phyloP scores from a whole-genome alignment of 768 basidiomycete species.

The Panaeolus papilionaceus region DNA sequence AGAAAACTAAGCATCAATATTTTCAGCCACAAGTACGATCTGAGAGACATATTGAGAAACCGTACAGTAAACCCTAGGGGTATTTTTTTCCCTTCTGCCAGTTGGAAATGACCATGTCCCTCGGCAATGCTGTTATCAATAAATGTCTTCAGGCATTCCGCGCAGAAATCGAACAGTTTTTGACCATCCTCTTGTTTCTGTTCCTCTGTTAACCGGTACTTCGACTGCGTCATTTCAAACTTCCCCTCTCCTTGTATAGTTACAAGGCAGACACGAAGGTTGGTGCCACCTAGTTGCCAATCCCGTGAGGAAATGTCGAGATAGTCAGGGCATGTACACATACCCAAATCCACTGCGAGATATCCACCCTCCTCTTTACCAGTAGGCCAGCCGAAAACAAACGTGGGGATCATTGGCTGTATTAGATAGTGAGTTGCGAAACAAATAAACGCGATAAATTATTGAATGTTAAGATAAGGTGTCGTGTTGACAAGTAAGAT shows the following conservation, averaged over 20 bases:
- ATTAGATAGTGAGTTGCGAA: neutral
- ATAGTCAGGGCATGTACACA: slow-evolving; percentile 31
- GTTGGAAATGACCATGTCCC: slow-evolving; percentile 47
- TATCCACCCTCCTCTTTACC: slow-evolving; percentile 90
- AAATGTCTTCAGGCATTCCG: slow-evolving; percentile 90
- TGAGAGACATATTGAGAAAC: slow-evolving; percentile 23
- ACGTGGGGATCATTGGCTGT: slow-evolving; percentile 97
- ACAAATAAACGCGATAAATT: neutral
- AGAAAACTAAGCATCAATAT: slow-evolving; percentile 68
- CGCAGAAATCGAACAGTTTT: slow-evolving; percentile 96
- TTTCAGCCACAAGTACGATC: slow-evolving; percentile 18
- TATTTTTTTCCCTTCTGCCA: slow-evolving; percentile 61
- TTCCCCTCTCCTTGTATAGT: slow-evolving; percentile 91
- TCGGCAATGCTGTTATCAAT: slow-evolving; percentile 73
- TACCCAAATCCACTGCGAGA: slow-evolving; percentile 89
- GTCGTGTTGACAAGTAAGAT: neutral
- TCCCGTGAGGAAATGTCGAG: slow-evolving; percentile 17
- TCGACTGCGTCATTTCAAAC: slow-evolving; percentile 97
- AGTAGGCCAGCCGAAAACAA: slow-evolving; percentile 94
- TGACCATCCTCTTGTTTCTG: slow-evolving; percentile 99
- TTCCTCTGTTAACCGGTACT: slow-evolving; percentile 96
- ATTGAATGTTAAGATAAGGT: too few species aligned
- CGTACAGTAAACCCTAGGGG: slow-evolving; percentile 94
- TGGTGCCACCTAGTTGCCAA: slow-evolving; percentile 76
- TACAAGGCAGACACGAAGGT: slow-evolving; percentile 98